Percentiles rank a stretch among this genome's conserved stretches.
Conservation (phyloP, 75 land plant genomes). For the Gnetum montanum region DNA sequence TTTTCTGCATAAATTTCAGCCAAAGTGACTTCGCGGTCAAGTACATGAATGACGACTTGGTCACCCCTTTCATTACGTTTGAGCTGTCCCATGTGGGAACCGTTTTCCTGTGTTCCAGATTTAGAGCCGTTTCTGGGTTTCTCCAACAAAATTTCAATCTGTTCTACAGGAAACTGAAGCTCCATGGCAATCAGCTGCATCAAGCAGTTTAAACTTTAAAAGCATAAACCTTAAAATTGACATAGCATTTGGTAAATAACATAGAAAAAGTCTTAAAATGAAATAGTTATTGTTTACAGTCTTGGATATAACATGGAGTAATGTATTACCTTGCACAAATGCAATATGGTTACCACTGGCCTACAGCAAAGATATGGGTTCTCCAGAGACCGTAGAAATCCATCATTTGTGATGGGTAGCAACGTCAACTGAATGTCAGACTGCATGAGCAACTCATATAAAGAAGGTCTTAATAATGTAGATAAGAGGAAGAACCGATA, state of each 20-base stretch:
- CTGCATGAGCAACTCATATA: constrained; percentile 45
- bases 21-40: neutral
- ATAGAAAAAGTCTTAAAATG: neutral
- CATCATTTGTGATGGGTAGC: constrained; percentile 37
- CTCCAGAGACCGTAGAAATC: constrained; percentile 35
- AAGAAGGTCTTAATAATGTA: neutral
- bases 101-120: neutral
- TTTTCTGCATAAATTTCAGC: constrained; percentile 1
- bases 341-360: constrained; percentile 26
- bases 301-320: neutral
- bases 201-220: neutral
- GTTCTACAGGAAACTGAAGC: constrained; percentile 19
- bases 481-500: neutral
- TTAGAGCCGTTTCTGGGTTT: constrained; percentile 1
- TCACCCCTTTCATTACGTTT: neutral
- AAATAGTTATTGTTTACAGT: neutral
- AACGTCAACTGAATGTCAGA: constrained; percentile 55
- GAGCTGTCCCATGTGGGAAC: neutral
- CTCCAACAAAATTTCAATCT: constrained; percentile 24
- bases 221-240: neutral
- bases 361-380: constrained; percentile 62
- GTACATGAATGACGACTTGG: neutral
- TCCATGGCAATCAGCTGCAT: constrained; percentile 35
- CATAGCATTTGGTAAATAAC: neutral
- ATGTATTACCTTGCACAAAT: constrained; percentile 26